Base-by-base conservation (phyloP, 192 early-diverging fungal species). In the Linnemannia schmuckeri region DNA sequence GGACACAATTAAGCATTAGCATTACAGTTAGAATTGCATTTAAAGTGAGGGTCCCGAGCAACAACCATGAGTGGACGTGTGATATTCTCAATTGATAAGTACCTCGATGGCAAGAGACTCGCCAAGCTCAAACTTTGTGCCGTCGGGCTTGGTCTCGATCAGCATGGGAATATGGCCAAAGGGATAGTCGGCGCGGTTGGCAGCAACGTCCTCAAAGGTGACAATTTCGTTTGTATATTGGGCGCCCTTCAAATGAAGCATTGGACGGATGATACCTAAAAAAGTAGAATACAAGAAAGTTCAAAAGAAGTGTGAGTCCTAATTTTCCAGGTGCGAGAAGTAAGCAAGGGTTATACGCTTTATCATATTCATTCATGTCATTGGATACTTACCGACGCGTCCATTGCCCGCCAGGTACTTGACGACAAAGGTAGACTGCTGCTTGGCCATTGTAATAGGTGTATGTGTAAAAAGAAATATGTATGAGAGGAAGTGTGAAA, bases 41-140 rank as follows among this genome's bases (percentile, higher is more conserved):
- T 0, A 17, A 52, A 18, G 49, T 18, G 49, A 52, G 20, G 17
- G 49, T 15, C 5, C 18, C 17, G 15, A 52, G 18, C 49, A 1
- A 18, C 2, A 57, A 37, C 66, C 66, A 69, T 35, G 30, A 0
- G 10, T 18, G 30, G 10, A 37, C 37, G 37, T 66, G 61, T 57
- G 24, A 40, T 24, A 33, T n/a, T 7, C 0, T 46, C 41, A 47
- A 7, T n/a, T 57, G 2, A 38, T 4, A 46, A 3, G 12, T 69
- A 87, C 84, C 79, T 87, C 84, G 37, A 87, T 87, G n/a, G 79
- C 79, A 24, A 77, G n/a, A 2, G 84, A 35, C 49, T 87, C 84
- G 22, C 69, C 84, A 17, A 87, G 76, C 33, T 81, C 84, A 74
- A 87, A 81, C 0, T 79, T 78, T 3, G 79, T 81, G 9, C 84